Base-by-base conservation (phyloP, 2,329 filamentous ascomycete genomes). In the Xylariaceae sp. region DNA sequence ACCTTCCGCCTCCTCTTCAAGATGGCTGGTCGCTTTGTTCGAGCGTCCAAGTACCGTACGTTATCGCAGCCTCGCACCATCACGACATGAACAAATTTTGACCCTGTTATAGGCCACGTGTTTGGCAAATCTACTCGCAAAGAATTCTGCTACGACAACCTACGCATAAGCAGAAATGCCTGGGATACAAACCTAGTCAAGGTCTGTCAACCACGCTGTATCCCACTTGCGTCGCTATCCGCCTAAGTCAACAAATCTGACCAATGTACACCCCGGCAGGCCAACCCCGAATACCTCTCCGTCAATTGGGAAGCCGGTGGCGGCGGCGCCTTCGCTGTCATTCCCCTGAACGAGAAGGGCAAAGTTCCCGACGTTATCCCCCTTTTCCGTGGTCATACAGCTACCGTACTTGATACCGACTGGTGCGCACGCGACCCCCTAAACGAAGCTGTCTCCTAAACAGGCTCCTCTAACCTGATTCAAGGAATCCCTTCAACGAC, bases 141-240 rank as follows among this genome's bases (percentile, higher is more conserved):
- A 83, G 94, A 99, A 73, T 89, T 90, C 82, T 97, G 92, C 80
- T 99, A 97, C 76, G 94, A 99, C 74, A 97, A 97, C 74, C 79
- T 99, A 63, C 90, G 90, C 71, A 90, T 99, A 73, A 97, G 91
- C 68, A 90, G 88, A 74, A 99, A 99, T 85, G 94, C 94, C 50
- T 99, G 94, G 94, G 94, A 99, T 73, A 97, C 92, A 67, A 99
- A 99, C 77, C 78, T 99, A 68, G 83, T 97, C 76, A 97, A 97
- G 87, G 91, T 95, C 45, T 45, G 62, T 50, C 4, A 4, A 28
- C 22, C 22, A 28, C 22, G 22, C 22, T 28, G 22, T 28, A 7
- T 28, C 22, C 22, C 22, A 28, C 22, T 28, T 28, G 22, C 22
- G 22, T 7, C 7, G 7, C 22, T 7, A 28, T 5, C 22, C 7